A percentile compares a stretch with the other conserved stretches of the same genome.
phyloP scores from a whole-genome alignment of 768 basidiomycete species.

The Termitomyces titanicus region DNA sequence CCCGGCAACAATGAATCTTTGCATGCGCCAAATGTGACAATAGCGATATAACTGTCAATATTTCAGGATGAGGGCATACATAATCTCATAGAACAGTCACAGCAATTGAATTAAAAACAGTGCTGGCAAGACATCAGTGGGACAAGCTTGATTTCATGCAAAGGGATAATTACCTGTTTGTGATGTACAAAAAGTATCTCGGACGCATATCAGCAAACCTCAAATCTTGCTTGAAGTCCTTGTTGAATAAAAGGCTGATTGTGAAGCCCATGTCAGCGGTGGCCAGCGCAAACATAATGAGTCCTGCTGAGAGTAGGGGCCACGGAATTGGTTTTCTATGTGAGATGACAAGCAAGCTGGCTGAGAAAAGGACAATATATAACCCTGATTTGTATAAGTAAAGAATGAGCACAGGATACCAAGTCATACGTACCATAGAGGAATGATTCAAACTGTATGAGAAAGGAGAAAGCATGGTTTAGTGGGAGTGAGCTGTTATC shows the following conservation, averaged over 20 bases:
- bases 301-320: background rate
- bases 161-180: background rate
- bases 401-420: background rate
- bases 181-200: background rate
- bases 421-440: background rate
- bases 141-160: background rate
- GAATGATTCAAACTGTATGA: background rate
- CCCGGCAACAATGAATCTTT: background rate
- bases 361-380: background rate
- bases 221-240: background rate
- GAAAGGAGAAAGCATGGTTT: background rate
- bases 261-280: background rate
- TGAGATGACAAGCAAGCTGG: background rate
- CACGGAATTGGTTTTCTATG: background rate
- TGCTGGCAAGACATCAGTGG: background rate
- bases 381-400: background rate
- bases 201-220: background rate
- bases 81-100: background rate
- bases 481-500: background rate
- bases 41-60: background rate
- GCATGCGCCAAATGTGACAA: background rate
- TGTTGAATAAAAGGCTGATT: background rate
- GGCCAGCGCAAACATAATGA: background rate
- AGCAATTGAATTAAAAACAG: background rate
- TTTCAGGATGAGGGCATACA: background rate